These are phyloP conservation scores for Pisolithus microcarpus DNA, from an alignment of 768 basidiomycete genomes.

Conservation along the genomic window DNA sequence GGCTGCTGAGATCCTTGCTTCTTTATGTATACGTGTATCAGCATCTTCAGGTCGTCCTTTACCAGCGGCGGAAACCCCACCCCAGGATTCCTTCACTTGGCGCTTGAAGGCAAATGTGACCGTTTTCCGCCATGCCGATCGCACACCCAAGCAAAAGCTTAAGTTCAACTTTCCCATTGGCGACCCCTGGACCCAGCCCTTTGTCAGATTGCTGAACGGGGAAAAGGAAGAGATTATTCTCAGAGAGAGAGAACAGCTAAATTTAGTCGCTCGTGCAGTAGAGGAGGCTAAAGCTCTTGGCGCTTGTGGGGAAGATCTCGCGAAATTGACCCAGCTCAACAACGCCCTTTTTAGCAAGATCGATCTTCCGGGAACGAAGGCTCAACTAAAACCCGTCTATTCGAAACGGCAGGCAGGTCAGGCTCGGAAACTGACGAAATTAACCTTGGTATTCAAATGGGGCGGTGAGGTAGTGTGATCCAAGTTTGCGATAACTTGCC, in stretches of 20 bases:
- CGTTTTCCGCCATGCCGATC: slow-evolving; percentile 94
- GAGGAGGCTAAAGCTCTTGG: slow-evolving; percentile 79
- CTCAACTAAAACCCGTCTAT: slow-evolving; percentile 93
- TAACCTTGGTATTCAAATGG: slow-evolving; percentile 98
- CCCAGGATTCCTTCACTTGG: slow-evolving; percentile 71
- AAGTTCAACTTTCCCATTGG: slow-evolving; percentile 90
- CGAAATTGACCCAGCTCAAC: slow-evolving; percentile 79
- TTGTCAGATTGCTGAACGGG: slow-evolving; percentile 84
- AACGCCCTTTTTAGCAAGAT: slow-evolving; percentile 93
- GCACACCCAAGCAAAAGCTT: slow-evolving; percentile 84
- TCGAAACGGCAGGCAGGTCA: slow-evolving; percentile 71
- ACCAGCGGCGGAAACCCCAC: slow-evolving; percentile 43
- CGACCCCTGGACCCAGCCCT: slow-evolving; percentile 89
- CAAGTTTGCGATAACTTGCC: background rate
- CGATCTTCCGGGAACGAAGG: slow-evolving; percentile 91
- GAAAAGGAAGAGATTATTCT: slow-evolving; percentile 95
- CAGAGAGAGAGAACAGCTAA: slow-evolving; percentile 81
- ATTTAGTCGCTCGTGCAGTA: slow-evolving; percentile 76
- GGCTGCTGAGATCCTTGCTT: slow-evolving; percentile 89
- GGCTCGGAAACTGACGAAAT: slow-evolving; percentile 69
- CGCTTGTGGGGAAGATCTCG: slow-evolving; percentile 77
- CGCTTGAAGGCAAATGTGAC: slow-evolving; percentile 88
- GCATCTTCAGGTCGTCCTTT: slow-evolving; percentile 58
- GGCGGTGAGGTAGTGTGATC: slow-evolving; percentile 69
- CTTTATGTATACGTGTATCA: slow-evolving; percentile 70